Base-by-base conservation (phyloP, 2,329 filamentous ascomycete genomes). In the Aspergillus nomiae region DNA sequence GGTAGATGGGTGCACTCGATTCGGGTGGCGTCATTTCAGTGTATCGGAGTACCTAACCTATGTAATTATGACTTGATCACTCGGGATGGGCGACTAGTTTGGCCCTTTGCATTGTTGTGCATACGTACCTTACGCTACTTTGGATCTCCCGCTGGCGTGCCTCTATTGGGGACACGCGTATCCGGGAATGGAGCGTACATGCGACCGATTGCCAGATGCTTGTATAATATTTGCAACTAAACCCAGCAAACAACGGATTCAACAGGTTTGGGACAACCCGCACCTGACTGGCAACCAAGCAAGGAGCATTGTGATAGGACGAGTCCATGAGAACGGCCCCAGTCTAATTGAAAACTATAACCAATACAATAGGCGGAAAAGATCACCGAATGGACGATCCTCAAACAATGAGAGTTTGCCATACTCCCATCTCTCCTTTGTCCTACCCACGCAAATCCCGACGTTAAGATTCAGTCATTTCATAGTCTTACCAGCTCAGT, bases 291-390 rank as follows among this genome's bases (percentile, higher is more conserved):
- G 50, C 34, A 43, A 54, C 24, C 8, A 53, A 30, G 45, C 7
- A 53, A 28, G 26, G 46, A 38, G 34, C 14, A 55, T 41, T 55
- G 2, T 60, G 34, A 60, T 60, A 46, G 58, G 58, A 32, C 26
- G n/a, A 60, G 16, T 26, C 46, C 19, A 41, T 21, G 48, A 26
- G 24, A 53, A 60, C 34, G 12, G 36, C 45, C 16, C 48, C 50
- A 43, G 21, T 30, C 34, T n/a, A 10, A 26, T 38, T 51, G 50
- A 41, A 32, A 53, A 46, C 55, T 36, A 53, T 54, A n/a, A 16
- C 7, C 5, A 38, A 41, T 58, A 45, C 57, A 41, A 62, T 62
- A 60, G 62, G 64, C 55, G 64, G 64, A 62, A 64, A 46, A 56
- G 26, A 55, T 43, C 19, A 32, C 64, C 64, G 62, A 21, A 19